Base-by-base conservation (phyloP, 306 rosid genomes). In the Pyrus betulifolia region DNA sequence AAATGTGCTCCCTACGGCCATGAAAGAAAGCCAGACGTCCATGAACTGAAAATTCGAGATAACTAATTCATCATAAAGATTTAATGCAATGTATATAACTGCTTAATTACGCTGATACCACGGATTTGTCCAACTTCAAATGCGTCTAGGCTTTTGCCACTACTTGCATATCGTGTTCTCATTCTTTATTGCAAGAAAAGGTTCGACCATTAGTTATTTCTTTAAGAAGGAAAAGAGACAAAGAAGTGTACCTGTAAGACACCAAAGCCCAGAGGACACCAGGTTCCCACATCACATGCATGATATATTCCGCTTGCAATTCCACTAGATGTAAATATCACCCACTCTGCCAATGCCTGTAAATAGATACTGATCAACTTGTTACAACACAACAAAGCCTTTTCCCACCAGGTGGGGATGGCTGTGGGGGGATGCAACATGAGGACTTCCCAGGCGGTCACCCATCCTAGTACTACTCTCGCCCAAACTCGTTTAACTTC, bases 21-120 rank as follows among this genome's bases (percentile, higher is more conserved):
- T 86, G 89, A 96, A 96, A 81, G 98, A 96, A 69, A 96, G 93
- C 99, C 99, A 96, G 79, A 96, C 89, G 86, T 96, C 99, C 97
- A 96, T 79, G 86, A 96, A 91, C 99, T 96, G 91, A 86, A 87
- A 87, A 75, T 73, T 80, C 51, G 60, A 76, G 27, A 78, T 66
- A 22, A 73, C 22, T 12, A 76, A 72, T 66, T 11, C 59, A 54
- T 40, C 30, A 4, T 17, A 33, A 58, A 11, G 15, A 30, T 51
- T 27, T 19, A 51, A 11, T 17, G 55, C 33, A 27, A 14, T 27
- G 44, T 57, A 51, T 13, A 70, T 27, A 5, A 68, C 44, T 49
- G 46, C 23, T 23, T 30, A 18, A 17, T 15, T 51, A 17, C 55
- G 2, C n/a, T 1, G 21, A 70, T 15, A 14, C 4, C 23, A 70